Percentiles rank a stretch among this genome's conserved stretches.
These are phyloP conservation scores for Tieghemostelium lacteum DNA, from an alignment of 78 protist genomes.

Conservation along the genomic window DNA sequence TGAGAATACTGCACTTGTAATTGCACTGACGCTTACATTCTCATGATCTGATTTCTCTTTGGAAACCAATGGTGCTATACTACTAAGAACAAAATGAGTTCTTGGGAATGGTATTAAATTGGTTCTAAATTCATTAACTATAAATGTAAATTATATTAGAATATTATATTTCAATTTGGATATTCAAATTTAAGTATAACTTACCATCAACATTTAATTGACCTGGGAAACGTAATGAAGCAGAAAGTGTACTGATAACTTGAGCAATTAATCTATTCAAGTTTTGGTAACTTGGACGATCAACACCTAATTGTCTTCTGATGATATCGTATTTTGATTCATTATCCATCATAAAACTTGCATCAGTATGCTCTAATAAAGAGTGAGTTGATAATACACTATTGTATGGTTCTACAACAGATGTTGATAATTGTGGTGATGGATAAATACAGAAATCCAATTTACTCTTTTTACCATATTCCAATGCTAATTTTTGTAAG, in stretches of 20 bases:
- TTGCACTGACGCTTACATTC: conserved; percentile 87
- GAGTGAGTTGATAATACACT: conserved; percentile 95
- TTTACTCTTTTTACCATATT: conserved; percentile 96
- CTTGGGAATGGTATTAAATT: conserved; percentile 96
- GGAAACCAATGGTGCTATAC: conserved; percentile 91
- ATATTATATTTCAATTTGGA: too few species aligned
- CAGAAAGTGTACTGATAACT: conserved; percentile 93
- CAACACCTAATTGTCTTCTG: conserved; percentile 91
- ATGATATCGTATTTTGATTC: conserved; percentile 97
- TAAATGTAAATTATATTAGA: too few species aligned
- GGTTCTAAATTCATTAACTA: conserved; percentile 93
- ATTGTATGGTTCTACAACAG: conserved; percentile 98
- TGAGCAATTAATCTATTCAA: conserved; percentile 92
- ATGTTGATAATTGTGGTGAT: conserved; percentile 92
- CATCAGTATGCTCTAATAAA: conserved; percentile 95
- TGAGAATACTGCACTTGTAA: conserved; percentile 93
- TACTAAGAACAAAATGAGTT: conserved; percentile 89
- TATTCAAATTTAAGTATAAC: too few species aligned
- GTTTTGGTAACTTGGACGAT: conserved; percentile 95
- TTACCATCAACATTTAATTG: conserved; percentile 91
- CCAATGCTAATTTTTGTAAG: conserved; percentile 93
- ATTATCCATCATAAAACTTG: conserved; percentile 93
- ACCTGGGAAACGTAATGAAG: conserved; percentile 97
- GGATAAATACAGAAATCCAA: conserved; percentile 92
- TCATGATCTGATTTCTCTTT: conserved; percentile 95